Percentiles rank a stretch among this genome's conserved stretches.
Conservation (phyloP, 257 asterid genomes). For the Fraxinus cuspidata region DNA sequence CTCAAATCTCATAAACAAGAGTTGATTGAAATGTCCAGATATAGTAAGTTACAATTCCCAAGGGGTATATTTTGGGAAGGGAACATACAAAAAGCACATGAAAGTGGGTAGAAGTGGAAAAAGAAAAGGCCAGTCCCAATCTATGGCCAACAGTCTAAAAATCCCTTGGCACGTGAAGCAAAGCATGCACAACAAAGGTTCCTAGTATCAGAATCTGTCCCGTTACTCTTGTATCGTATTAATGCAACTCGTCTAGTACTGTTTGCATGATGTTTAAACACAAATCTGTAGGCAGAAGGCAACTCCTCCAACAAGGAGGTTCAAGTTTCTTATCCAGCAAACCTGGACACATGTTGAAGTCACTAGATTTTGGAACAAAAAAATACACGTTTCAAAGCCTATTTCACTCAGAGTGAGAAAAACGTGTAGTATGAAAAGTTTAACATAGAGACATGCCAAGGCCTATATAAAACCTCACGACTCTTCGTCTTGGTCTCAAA, state of each 20-base stretch:
- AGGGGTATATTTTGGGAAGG: not conserved
- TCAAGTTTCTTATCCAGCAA: not conserved
- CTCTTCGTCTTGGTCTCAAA: not conserved
- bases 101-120: not conserved
- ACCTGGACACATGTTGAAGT: not conserved
- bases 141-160: not conserved
- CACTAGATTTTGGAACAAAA: not conserved
- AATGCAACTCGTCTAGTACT: not conserved
- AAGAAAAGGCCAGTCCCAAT: not conserved
- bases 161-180: not conserved
- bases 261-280: not conserved
- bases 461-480: slow-evolving; percentile 1
- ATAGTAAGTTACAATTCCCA: not conserved
- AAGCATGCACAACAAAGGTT: not conserved
- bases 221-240: not conserved
- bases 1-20: not conserved
- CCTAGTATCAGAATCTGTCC: not conserved
- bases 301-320: not conserved
- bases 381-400: not conserved
- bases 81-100: not conserved
- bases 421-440: not conserved
- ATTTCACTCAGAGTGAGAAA: not conserved
- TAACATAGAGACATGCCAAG: not conserved
- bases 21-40: not conserved
- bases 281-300: not conserved